A percentile compares a stretch with the other conserved stretches of the same genome.
These are phyloP conservation scores for Singerocomus inundabilis DNA, from an alignment of 1,284 basidiomycete species.

Conservation along the genomic window DNA sequence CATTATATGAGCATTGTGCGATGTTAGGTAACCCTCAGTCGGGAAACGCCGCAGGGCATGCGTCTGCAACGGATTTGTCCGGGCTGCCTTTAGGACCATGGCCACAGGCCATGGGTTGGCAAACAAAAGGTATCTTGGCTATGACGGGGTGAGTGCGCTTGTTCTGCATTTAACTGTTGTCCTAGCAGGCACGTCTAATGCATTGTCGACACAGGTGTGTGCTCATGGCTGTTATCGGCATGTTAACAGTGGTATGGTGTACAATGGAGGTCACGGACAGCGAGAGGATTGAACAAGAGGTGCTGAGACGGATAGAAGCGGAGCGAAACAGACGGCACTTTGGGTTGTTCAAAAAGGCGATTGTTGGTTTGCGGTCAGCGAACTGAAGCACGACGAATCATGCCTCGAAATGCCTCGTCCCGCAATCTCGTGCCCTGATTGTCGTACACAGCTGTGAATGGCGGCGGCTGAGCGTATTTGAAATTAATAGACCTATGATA, in stretches of 20 bases:
- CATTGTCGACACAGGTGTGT: conserved; percentile 69
- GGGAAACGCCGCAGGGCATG: conserved; percentile 80
- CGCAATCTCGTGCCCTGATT: no score
- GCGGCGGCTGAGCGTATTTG: no score
- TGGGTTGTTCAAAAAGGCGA: conserved; percentile 24
- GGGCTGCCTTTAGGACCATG: conserved; percentile 68
- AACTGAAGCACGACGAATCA: no score
- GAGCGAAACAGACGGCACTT: conserved; percentile 47
- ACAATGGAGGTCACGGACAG: conserved; percentile 61
- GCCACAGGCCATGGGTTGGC: conserved; percentile 77
- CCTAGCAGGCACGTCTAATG: background rate
- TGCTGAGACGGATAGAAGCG: conserved; percentile 49
- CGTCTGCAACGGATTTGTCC: conserved; percentile 58
- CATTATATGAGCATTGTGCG: conserved; percentile 70
- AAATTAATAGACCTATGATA: no score
- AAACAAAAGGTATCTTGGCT: conserved; percentile 75
- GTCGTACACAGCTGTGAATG: no score
- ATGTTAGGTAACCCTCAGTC: conserved; percentile 54
- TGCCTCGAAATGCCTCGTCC: no score
- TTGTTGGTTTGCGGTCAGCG: no score
- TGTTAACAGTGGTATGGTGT: conserved; percentile 83
- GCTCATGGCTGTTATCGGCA: conserved; percentile 78
- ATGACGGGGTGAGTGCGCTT: conserved; percentile 63
- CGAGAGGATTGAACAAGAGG: conserved; percentile 74
- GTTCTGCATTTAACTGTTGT: background rate